Evolutionary conservation across 768 basidiomycete species (phyloP).

Genomic region (Crepidotus variabilis): DNA sequence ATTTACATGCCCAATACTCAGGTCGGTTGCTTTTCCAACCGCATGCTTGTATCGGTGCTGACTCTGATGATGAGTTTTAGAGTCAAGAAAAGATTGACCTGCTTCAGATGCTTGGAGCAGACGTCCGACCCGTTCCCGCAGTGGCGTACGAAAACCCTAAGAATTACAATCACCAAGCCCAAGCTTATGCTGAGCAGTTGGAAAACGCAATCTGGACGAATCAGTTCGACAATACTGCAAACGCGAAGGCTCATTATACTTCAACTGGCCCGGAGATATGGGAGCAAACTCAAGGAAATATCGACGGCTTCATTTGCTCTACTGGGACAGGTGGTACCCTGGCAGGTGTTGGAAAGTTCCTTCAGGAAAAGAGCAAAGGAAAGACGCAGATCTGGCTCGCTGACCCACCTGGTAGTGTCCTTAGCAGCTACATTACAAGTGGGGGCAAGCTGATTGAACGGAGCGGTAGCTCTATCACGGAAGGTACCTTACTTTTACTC

Average conservation of each 20-base stretch:
- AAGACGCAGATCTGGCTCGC: slow-evolving; percentile 91
- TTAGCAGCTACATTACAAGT: slow-evolving; percentile 77
- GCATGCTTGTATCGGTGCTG: background rate
- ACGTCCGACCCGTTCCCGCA: slow-evolving; percentile 93
- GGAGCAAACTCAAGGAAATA: slow-evolving; percentile 73
- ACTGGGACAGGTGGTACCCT: slow-evolving; percentile 97
- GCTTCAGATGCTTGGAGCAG: slow-evolving; percentile 94
- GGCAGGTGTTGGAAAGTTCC: slow-evolving; percentile 79
- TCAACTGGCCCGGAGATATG: slow-evolving; percentile 97
- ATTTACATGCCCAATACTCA: slow-evolving; percentile 99
- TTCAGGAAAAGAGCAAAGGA: slow-evolving; percentile 79
- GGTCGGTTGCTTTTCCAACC: slow-evolving; percentile 30
- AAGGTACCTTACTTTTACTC: slow-evolving; percentile 50
- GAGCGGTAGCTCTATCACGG: slow-evolving; percentile 85
- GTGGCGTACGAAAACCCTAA: slow-evolving; percentile 92
- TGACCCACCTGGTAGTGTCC: slow-evolving; percentile 93
- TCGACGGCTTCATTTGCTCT: slow-evolving; percentile 91
- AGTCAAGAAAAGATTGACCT: slow-evolving; percentile 99
- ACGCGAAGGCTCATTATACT: slow-evolving; percentile 81
- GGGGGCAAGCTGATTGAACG: slow-evolving; percentile 78
- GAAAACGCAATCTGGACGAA: slow-evolving; percentile 93
- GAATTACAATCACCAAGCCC: slow-evolving; percentile 98
- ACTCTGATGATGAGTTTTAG: slow-evolving; percentile 31
- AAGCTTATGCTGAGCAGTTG: slow-evolving; percentile 71
- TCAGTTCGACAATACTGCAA: slow-evolving; percentile 97